These are phyloP conservation scores for Bryoglossum gracile DNA, from an alignment of 495 filamentous ascomycete genomes.

Conservation along the genomic window DNA sequence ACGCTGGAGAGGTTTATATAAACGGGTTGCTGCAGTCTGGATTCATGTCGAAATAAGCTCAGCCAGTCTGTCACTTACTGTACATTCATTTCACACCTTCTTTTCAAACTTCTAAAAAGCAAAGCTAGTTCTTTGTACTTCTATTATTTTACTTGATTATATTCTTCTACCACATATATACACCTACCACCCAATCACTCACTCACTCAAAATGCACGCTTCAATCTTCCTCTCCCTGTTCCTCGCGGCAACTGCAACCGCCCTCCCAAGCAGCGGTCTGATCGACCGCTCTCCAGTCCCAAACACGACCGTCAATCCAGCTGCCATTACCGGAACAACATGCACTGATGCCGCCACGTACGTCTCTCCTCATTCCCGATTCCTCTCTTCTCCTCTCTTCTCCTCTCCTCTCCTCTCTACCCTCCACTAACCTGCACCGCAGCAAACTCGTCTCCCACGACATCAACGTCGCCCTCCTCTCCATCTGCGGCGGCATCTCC, in stretches of 20 bases:
- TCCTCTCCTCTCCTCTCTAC: neutral
- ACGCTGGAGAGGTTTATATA: too few relatives aligned
- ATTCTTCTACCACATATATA: neutral
- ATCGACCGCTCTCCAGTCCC: neutral
- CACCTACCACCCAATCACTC: neutral
- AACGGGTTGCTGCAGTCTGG: too few relatives aligned
- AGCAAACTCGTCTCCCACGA: constrained; percentile 46
- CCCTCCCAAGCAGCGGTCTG: constrained; percentile 2
- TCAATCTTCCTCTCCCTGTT: constrained; percentile 1
- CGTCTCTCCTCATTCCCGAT: neutral
- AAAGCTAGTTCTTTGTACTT: neutral
- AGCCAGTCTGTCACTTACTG: neutral
- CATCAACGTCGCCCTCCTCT: constrained; percentile 45
- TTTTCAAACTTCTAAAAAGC: neutral
- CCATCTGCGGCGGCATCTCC: constrained; percentile 46
- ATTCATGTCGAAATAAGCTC: neutral
- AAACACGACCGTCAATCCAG: constrained; percentile 9
- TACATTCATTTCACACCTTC: neutral
- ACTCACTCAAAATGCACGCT: constrained; percentile 5
- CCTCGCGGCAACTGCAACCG: constrained; percentile 1
- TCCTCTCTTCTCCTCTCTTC: neutral
- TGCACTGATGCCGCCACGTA: constrained; percentile 12
- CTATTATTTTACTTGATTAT: neutral
- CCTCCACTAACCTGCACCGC: neutral
- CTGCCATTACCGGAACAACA: constrained; percentile 12